A percentile compares a stretch with the other conserved stretches of the same genome.
Evolutionary conservation across 106 monocot species (phyloP).

Genomic region (Amphibolis antarctica): DNA sequence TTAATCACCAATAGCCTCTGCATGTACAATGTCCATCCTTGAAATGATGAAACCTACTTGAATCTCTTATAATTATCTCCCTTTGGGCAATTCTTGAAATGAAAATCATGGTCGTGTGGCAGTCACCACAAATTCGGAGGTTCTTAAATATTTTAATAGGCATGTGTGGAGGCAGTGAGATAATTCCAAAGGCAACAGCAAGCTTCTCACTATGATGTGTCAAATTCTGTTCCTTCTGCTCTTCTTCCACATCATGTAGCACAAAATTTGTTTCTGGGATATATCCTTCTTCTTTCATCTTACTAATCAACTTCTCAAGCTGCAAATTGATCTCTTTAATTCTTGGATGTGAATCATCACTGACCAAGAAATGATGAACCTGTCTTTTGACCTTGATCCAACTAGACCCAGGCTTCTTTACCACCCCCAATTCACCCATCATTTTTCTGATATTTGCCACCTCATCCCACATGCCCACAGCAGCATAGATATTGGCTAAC

Average conservation of each 20-base stretch:
- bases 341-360: conserved; percentile 36
- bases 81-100: conserved; percentile 45
- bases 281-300: conserved; percentile 48
- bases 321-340: conserved; percentile 23
- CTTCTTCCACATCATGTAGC: conserved; percentile 58
- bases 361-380: conserved; percentile 39
- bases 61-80: conserved; percentile 76
- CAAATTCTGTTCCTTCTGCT: conserved; percentile 39
- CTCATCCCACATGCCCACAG: conserved; percentile 34
- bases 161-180: conserved; percentile 38
- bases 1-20: conserved; percentile 60
- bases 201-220: conserved; percentile 58
- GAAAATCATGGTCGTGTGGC: conserved; percentile 58
- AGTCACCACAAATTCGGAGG: conserved; percentile 70
- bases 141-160: conserved; percentile 70
- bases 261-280: conserved; percentile 33
- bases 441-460: conserved; percentile 32
- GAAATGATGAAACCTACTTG: conserved; percentile 76
- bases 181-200: conserved; percentile 70
- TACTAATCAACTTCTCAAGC: conserved; percentile 22
- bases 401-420: conserved; percentile 56
- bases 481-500: conserved; percentile 55
- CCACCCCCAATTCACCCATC: conserved; percentile 24
- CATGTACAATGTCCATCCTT: conserved; percentile 68
- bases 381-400: conserved; percentile 39